Evolutionary conservation across 768 basidiomycete species (phyloP).

Genomic region (Suillus plorans): DNA sequence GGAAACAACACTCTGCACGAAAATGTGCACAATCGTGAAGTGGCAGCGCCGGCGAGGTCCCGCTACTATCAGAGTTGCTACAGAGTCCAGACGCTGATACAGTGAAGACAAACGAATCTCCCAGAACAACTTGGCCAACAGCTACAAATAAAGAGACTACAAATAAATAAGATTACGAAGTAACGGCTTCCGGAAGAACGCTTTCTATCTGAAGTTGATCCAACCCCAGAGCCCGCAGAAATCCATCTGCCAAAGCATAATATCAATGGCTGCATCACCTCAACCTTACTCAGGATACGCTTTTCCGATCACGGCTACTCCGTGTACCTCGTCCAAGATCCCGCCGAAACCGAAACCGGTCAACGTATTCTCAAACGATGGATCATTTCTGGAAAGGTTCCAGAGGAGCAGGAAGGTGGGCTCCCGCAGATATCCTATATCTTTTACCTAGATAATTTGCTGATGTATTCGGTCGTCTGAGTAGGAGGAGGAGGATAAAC

Average conservation of each 20-base stretch:
- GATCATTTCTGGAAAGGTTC: constrained; percentile 66
- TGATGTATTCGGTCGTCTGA: constrained; percentile 15
- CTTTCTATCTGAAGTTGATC: not conserved
- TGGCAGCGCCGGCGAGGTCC: not conserved
- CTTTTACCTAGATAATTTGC: not conserved
- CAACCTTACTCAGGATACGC: constrained; percentile 11
- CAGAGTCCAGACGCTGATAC: not conserved
- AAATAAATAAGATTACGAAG: not conserved
- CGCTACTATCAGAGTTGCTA: not conserved
- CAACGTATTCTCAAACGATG: constrained; percentile 70
- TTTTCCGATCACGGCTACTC: constrained; percentile 17
- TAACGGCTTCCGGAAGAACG: not conserved
- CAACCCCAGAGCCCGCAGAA: not conserved
- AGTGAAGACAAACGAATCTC: not conserved
- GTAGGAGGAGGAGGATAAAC: constrained; percentile 57
- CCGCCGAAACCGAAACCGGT: constrained; percentile 42
- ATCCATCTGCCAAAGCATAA: not conserved
- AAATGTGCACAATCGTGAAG: too few relatives aligned
- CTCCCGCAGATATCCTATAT: not conserved
- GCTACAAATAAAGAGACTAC: not conserved
- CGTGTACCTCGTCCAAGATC: constrained; percentile 17
- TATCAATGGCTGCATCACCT: constrained; percentile 1
- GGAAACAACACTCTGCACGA: too few relatives aligned
- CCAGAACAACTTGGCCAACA: not conserved
- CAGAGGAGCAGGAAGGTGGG: constrained; percentile 56